Evolutionary conservation across 2,329 filamentous ascomycete species (phyloP).

Genomic region (Dichotomopilus funicola): DNA sequence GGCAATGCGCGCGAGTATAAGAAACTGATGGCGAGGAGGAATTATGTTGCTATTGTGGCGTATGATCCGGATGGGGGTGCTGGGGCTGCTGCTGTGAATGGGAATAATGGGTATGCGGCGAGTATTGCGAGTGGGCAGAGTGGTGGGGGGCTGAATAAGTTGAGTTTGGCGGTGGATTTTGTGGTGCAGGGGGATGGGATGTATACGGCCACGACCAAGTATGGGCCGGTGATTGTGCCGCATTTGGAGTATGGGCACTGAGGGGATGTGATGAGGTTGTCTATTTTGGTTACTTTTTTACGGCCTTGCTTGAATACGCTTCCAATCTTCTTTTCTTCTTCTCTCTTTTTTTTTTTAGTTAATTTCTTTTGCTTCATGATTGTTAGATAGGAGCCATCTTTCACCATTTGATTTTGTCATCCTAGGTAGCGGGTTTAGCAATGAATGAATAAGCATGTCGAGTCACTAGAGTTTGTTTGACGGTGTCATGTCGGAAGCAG

Average conservation of each 20-base stretch:
- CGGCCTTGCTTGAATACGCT: background rate
- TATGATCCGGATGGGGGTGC: slow-evolving; percentile 69
- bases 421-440: slow-evolving; percentile 7
- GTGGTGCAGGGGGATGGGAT: slow-evolving; percentile 89
- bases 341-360: too few relatives aligned
- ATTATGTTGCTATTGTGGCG: slow-evolving; percentile 89
- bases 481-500: too few relatives aligned
- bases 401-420: slow-evolving; percentile 2
- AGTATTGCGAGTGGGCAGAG: slow-evolving; percentile 25
- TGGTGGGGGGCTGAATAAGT: slow-evolving; percentile 47
- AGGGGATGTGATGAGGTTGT: background rate
- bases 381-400: background rate
- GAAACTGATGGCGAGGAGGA: slow-evolving; percentile 86
- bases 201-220: slow-evolving; percentile 81
- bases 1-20: slow-evolving; percentile 78
- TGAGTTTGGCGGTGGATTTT: slow-evolving; percentile 92
- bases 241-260: slow-evolving; percentile 69
- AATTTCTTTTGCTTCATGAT: background rate
- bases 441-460: background rate
- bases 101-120: slow-evolving; percentile 20
- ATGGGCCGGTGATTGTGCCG: slow-evolving; percentile 91
- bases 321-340: too few relatives aligned
- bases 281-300: background rate
- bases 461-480: background rate
- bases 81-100: slow-evolving; percentile 4